These are phyloP conservation scores for Candida sakaeoensis DNA, from an alignment of 805 yeast species.

Conservation along the genomic window DNA sequence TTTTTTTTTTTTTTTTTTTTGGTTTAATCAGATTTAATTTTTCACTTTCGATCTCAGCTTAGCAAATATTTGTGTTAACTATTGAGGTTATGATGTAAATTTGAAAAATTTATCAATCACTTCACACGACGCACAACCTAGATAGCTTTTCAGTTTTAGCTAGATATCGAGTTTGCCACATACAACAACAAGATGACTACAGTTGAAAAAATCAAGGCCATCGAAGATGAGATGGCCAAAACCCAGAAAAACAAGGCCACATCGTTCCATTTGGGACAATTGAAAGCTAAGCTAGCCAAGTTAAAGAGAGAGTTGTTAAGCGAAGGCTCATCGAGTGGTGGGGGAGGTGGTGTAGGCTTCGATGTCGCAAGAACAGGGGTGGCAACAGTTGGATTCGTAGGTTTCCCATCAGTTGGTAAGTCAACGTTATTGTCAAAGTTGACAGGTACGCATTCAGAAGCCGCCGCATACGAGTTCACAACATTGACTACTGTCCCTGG, in stretches of 20 bases:
- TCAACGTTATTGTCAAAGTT: slow-evolving; percentile 80
- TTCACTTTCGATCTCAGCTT: slow-evolving; percentile 4
- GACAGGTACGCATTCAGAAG: slow-evolving; percentile 96
- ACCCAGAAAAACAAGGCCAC: slow-evolving; percentile 99
- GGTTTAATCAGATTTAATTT: neutral
- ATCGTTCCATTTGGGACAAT: slow-evolving; percentile 93
- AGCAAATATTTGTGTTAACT: neutral
- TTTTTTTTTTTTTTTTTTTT: neutral
- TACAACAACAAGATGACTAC: slow-evolving; percentile 43
- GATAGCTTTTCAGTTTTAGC: neutral
- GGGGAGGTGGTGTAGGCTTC: slow-evolving; percentile 90
- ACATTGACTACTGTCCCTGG: slow-evolving; percentile 98
- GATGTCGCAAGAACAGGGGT: slow-evolving; percentile 99
- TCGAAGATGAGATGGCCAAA: slow-evolving; percentile 96
- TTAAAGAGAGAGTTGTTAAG: slow-evolving; percentile 82
- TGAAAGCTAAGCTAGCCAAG: slow-evolving; percentile 94
- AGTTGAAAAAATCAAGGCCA: slow-evolving; percentile 67
- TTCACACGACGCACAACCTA: slow-evolving; percentile 9
- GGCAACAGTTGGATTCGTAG: slow-evolving; percentile 95
- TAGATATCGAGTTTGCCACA: neutral
- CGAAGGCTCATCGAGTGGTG: slow-evolving; percentile 55
- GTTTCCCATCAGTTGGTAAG: slow-evolving; percentile 95
- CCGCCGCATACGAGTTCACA: slow-evolving; percentile 97
- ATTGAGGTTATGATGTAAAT: slow-evolving; percentile 5
- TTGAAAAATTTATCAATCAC: slow-evolving; percentile 5